phyloP scores from a whole-genome alignment of 306 rosid genomes.

The Quercus agrifolia region DNA sequence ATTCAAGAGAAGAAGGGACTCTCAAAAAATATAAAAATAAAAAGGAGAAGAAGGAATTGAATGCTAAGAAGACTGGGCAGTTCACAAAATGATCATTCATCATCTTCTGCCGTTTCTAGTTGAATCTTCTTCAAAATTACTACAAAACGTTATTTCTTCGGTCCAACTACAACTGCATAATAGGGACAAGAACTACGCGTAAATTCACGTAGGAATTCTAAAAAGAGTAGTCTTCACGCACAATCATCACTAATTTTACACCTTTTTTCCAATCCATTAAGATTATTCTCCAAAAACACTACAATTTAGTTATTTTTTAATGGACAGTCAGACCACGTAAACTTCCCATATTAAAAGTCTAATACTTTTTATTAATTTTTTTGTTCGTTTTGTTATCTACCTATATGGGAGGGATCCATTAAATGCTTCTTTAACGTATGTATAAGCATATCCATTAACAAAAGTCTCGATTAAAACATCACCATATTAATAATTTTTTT shows the following conservation, averaged over 20 bases:
- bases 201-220: background rate
- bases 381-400: no score
- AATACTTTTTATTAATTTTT: no score
- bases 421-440: no score
- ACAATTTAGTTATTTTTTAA: no score
- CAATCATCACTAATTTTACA: background rate
- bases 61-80: background rate
- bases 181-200: background rate
- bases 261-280: background rate
- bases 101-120: slow-evolving; percentile 9
- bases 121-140: background rate
- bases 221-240: slow-evolving; percentile 2
- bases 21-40: background rate
- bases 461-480: no score
- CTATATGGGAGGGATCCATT: no score
- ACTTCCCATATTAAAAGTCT: no score
- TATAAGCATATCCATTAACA: no score
- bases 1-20: no score
- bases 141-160: slow-evolving; percentile 12
- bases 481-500: no score
- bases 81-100: background rate
- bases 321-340: no score
- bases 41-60: no score
- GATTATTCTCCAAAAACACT: background rate
- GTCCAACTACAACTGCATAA: slow-evolving; percentile 30